Evolutionary conservation across 257 asterid species (phyloP).

Genomic region (Solanum okadae): DNA sequence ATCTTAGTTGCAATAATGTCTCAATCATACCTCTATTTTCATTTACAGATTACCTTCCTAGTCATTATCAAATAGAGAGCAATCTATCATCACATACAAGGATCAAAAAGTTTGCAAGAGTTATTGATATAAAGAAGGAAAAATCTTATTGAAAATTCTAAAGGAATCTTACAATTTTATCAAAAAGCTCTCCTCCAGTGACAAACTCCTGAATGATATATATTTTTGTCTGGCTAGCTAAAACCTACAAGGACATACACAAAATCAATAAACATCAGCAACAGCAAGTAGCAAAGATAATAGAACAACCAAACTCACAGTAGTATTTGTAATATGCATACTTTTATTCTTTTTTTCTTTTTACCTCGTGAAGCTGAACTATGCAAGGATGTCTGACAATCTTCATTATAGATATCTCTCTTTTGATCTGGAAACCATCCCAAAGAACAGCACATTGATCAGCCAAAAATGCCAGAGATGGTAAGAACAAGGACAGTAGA

Average conservation of each 20-base stretch:
- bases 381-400: constrained; percentile 81
- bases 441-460: not conserved
- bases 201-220: constrained; percentile 84
- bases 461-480: not conserved
- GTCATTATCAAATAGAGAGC: not conserved
- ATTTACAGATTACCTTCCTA: not conserved
- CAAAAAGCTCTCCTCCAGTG: constrained; percentile 87
- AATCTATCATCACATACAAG: not conserved
- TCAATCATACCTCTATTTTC: not conserved
- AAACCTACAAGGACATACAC: constrained; percentile 37
- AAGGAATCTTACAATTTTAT: constrained; percentile 58
- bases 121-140: not conserved
- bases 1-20: not conserved
- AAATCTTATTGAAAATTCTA: not conserved
- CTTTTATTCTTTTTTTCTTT: not conserved
- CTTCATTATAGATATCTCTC: constrained; percentile 93
- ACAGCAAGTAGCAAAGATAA: not conserved
- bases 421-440: constrained; percentile 49
- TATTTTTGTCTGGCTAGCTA: constrained; percentile 65
- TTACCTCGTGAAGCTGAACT: constrained; percentile 84
- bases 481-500: not conserved
- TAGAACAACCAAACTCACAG: not conserved
- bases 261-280: not conserved
- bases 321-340: not conserved
- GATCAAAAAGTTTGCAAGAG: not conserved